Evolutionary conservation across 495 filamentous ascomycete species (phyloP), one percentile per base, ranked within the genome.

Genomic region (Astrothelium subdiscretum): DNA sequence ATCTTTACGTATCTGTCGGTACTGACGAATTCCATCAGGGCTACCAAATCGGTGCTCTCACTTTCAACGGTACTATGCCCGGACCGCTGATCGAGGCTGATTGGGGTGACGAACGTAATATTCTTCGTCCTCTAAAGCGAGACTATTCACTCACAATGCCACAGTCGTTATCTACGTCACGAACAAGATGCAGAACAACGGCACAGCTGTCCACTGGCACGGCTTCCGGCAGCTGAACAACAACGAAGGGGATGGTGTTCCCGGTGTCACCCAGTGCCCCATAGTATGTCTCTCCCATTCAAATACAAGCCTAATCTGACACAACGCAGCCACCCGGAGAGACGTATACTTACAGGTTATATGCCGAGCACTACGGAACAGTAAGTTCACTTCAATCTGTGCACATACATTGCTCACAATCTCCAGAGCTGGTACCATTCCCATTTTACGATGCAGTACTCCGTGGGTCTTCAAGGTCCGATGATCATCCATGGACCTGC

Each of bases 61-160:
- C 67, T 12, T 58, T 75, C 58, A 75, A 75, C 58, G 72, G 72
- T n/a, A 67, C 68, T 38, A 60, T 72, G 52, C 73, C 74, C 3
- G 74, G 74, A 35, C 73, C 74, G 12, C 38, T 64, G 6, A 67
- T 76, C 20, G 65, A 68, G 43, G 74, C 72, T 20, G 72, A 73
- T 63, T 75, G 70, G 71, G 74, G 74, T 59, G 74, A 76, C 60
- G 48, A 54, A 54, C 48, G 48, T 54, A 54, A 54, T 54, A 29
- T 5, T 54, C 48, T 54, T 54, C 48, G 2, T 2, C 48, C 24
- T 54, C 29, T 0, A 29, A 1, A 54, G 48, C 48, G 24, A 54
- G 22, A 2, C 48, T 24, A 54, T 54, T 54, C 48, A 29, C 48
- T 54, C 48, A 54, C 48, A 29, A 29, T 54, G 48, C 48, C 62